phyloP scores from a whole-genome alignment of 1,139 yeast genomes.

The Kodamaea ohmeri region DNA sequence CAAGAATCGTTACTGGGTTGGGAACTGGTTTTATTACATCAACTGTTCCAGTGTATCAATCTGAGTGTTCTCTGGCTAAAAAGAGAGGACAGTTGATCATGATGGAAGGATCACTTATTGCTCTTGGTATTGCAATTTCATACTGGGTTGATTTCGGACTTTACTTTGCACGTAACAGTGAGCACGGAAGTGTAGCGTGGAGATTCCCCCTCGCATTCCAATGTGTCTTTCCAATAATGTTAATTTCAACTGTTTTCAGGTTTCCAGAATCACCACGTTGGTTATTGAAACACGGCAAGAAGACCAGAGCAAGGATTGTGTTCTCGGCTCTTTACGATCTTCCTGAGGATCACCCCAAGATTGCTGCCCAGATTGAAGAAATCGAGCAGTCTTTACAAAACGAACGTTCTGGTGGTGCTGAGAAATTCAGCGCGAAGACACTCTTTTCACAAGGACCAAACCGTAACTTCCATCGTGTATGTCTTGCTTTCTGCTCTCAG shows the following conservation, averaged over 20 bases:
- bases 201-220: constrained; percentile 51
- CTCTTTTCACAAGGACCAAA: constrained; percentile 39
- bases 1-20: constrained; percentile 43
- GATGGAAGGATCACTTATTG: constrained; percentile 38
- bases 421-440: constrained; percentile 23
- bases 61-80: constrained; percentile 36
- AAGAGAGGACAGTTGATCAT: constrained; percentile 36
- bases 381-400: constrained; percentile 28
- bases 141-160: constrained; percentile 48
- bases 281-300: constrained; percentile 30
- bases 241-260: constrained; percentile 15
- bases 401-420: constrained; percentile 24
- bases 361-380: constrained; percentile 31
- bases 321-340: constrained; percentile 43
- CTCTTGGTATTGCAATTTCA: constrained; percentile 39
- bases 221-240: constrained; percentile 32
- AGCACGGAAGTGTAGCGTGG: constrained; percentile 25
- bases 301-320: constrained; percentile 48
- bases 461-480: constrained; percentile 47
- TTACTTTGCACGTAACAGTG: constrained; percentile 24
- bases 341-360: constrained; percentile 25
- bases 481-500: constrained; percentile 47
- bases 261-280: constrained; percentile 27
- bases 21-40: constrained; percentile 41
- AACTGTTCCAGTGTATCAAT: constrained; percentile 40